phyloP scores from a whole-genome alignment of 257 asterid genomes.

The Ligustrum vulgare region DNA sequence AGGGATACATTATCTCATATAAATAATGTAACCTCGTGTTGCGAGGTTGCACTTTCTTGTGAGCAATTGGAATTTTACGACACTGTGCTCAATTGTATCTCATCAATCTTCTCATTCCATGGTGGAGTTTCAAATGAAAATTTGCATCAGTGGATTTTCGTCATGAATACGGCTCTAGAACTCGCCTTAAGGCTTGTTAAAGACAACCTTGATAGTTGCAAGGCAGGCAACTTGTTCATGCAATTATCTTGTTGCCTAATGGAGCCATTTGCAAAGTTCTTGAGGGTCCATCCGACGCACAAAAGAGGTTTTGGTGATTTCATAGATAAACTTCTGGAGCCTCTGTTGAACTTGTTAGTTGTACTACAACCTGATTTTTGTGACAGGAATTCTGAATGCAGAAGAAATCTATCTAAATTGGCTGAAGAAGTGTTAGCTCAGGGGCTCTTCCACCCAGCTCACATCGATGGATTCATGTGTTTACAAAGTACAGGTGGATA shows the following conservation, averaged over 20 bases:
- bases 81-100: conserved; percentile 56
- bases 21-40: conserved; percentile 18
- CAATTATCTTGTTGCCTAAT: conserved; percentile 56
- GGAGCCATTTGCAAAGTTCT: conserved; percentile 73
- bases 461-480: conserved; percentile 73
- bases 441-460: conserved; percentile 83
- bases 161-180: conserved; percentile 48
- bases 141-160: conserved; percentile 66
- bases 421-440: conserved; percentile 75
- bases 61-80: conserved; percentile 44
- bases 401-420: conserved; percentile 41
- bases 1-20: conserved; percentile 42
- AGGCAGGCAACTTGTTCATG: conserved; percentile 44
- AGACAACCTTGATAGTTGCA: conserved; percentile 45
- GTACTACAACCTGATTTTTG: conserved; percentile 38
- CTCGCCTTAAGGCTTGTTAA: conserved; percentile 43
- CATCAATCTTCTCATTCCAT: conserved; percentile 63
- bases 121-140: conserved; percentile 74
- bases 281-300: conserved; percentile 73
- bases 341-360: conserved; percentile 56
- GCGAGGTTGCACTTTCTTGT: conserved; percentile 28
- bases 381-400: conserved; percentile 38
- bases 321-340: conserved; percentile 78
- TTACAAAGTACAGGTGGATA: conserved; percentile 56
- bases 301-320: conserved; percentile 69